Evolutionary conservation across 164 flowering plant species (phyloP).

Genomic region (Umbellularia californica): DNA sequence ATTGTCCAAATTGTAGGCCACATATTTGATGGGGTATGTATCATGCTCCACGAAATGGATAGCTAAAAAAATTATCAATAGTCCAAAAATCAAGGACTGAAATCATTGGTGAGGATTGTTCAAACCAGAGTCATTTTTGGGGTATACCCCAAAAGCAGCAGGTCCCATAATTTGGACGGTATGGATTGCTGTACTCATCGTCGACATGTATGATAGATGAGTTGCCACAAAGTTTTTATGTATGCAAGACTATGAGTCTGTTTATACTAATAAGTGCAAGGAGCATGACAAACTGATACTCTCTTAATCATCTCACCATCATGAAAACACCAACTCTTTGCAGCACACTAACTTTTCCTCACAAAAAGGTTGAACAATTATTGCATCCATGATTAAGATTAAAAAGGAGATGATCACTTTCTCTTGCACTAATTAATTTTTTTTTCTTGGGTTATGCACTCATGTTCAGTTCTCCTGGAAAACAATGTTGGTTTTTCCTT

Average conservation of each 20-base stretch:
- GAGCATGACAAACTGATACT: background rate
- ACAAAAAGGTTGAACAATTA: conserved; percentile 42
- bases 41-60: background rate
- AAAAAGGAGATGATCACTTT: conserved; percentile 28
- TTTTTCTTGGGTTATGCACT: conserved; percentile 18
- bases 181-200: background rate
- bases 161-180: background rate
- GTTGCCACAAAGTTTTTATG: background rate
- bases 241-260: background rate
- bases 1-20: background rate
- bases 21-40: background rate
- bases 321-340: conserved; percentile 18
- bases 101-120: too few relatives aligned
- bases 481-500: conserved; percentile 18
- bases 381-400: conserved; percentile 58
- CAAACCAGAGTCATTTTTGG: background rate
- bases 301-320: conserved; percentile 17
- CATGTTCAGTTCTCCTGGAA: conserved; percentile 22
- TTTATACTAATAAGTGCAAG: background rate
- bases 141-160: background rate
- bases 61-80: too few relatives aligned
- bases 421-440: conserved; percentile 11
- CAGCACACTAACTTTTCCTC: conserved; percentile 12
- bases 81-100: too few relatives aligned
- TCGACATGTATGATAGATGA: too few relatives aligned